Evolutionary conservation across 2,329 filamentous ascomycete species (phyloP), one percentile per base, ranked within the genome.

Genomic region (Bimuria novae-zelandiae): DNA sequence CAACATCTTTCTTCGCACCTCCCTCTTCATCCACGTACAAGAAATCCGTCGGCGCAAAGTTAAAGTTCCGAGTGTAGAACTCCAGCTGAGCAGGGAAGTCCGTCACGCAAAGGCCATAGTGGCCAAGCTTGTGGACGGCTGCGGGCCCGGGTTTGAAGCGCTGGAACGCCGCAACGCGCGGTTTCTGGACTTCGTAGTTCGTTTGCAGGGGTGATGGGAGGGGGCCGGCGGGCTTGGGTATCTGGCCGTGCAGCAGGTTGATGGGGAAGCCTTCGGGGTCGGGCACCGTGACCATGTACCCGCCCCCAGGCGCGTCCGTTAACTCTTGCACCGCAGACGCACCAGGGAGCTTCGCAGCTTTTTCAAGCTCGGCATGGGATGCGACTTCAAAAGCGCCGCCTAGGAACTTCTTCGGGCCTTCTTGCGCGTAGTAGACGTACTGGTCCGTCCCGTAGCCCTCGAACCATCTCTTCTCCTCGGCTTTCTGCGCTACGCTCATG

Each of bases 391-490:
- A 87, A 1, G 78, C 82, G 0, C 79, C 78, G 1, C 85, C 85
- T 5, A 80, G 77, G 62, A 87, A 88, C 51, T 77, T 81, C 53
- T 70, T 73, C 64, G 77, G 70, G 1, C 80, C 77, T 44, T 75
- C 73, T 53, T 77, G 76, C 42, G 83, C 79, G 57, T 82, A 84
- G 39, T 86, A 77, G 2, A 85, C 74, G 65, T 84, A 86, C 11
- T 83, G 83, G 59, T 87, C 84, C 6, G 71, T 72, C 12, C 85
- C 84, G 62, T 86, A 87, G 16, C 85, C 85, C 35, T 82, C 80
- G 68, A 80, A 86, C 74, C 82, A 88, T 27, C 82, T 80, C 52
- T 65, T 61, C 1, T 56, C 62, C 0, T 67, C 64, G 0, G 60
- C 57, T 44, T 71, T 70, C 23, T 71, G 59, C 5, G 64, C 69